A percentile compares a stretch with the other conserved stretches of the same genome.
These are phyloP conservation scores for Ochetophila trinervis DNA, from an alignment of 306 rosid species.

Conservation along the genomic window DNA sequence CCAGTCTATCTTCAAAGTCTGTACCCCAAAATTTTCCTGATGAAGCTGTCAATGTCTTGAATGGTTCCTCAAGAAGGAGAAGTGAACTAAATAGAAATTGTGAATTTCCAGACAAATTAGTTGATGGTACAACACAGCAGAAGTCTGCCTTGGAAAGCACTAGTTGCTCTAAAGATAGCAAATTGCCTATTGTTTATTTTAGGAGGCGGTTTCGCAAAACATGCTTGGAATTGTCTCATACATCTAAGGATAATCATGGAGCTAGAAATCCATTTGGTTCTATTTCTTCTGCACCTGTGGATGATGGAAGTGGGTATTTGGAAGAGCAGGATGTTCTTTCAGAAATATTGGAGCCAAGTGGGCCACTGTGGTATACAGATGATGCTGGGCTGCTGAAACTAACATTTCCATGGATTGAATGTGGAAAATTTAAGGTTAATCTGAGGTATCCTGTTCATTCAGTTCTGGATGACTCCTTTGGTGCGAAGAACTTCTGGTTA, in stretches of 20 bases:
- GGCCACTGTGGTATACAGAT: constrained; percentile 55
- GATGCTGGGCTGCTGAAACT: constrained; percentile 47
- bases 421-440: constrained; percentile 43
- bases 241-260: constrained; percentile 28
- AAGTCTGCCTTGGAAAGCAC: constrained; percentile 40
- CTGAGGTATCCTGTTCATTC: constrained; percentile 40
- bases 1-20: constrained; percentile 35
- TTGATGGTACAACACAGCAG: constrained; percentile 37
- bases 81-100: constrained; percentile 32
- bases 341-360: constrained; percentile 29
- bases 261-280: constrained; percentile 31
- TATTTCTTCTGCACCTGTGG: constrained; percentile 21
- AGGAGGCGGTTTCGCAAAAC: constrained; percentile 64
- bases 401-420: constrained; percentile 35
- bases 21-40: constrained; percentile 44
- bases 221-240: constrained; percentile 34
- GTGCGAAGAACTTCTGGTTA: constrained; percentile 45
- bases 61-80: constrained; percentile 32
- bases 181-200: constrained; percentile 71
- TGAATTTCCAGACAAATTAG: constrained; percentile 39
- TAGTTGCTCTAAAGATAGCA: constrained; percentile 38
- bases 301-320: constrained; percentile 23
- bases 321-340: constrained; percentile 27
- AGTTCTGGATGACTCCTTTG: constrained; percentile 36
- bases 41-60: constrained; percentile 30